phyloP scores from a whole-genome alignment of 805 yeast species.

The Lachancea nothofagi region DNA sequence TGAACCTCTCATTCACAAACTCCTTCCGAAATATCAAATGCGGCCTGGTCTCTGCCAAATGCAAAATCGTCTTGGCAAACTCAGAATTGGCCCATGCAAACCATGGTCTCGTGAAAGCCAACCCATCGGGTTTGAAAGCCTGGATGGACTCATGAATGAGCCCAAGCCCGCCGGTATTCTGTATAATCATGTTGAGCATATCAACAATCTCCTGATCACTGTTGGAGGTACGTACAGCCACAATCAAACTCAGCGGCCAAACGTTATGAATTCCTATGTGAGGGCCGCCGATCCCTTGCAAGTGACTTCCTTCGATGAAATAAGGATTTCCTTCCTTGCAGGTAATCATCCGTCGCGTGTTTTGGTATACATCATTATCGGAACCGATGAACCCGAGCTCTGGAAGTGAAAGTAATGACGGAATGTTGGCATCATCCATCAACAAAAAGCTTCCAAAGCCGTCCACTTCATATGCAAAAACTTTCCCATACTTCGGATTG shows the following conservation, averaged over 20 bases:
- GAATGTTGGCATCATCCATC: slow-evolving; percentile 92
- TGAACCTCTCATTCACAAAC: slow-evolving; percentile 10
- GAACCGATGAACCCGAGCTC: slow-evolving; percentile 59
- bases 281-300: slow-evolving; percentile 86
- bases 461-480: slow-evolving; percentile 84
- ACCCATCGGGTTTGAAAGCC: slow-evolving; percentile 47
- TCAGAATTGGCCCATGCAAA: slow-evolving; percentile 94
- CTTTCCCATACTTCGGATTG: slow-evolving; percentile 67
- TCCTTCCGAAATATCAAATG: slow-evolving; percentile 55
- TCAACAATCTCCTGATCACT: slow-evolving; percentile 61
- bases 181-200: slow-evolving; percentile 46
- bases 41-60: slow-evolving; percentile 68
- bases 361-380: slow-evolving; percentile 59
- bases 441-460: slow-evolving; percentile 69
- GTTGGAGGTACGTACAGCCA: slow-evolving; percentile 67
- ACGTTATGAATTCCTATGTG: slow-evolving; percentile 77
- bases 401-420: slow-evolving; percentile 74
- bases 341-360: slow-evolving; percentile 72
- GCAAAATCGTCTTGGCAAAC: slow-evolving; percentile 79
- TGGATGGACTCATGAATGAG: slow-evolving; percentile 78
- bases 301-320: slow-evolving; percentile 53
- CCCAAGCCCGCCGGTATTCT: slow-evolving; percentile 68
- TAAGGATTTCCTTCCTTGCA: slow-evolving; percentile 73
- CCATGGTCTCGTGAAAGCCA: slow-evolving; percentile 75
- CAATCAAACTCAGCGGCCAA: slow-evolving; percentile 86